Percentiles rank a stretch among this genome's conserved stretches.
Evolutionary conservation across 2,329 filamentous ascomycete genomes (phyloP).

Genomic region (Aspergillus jensenii): DNA sequence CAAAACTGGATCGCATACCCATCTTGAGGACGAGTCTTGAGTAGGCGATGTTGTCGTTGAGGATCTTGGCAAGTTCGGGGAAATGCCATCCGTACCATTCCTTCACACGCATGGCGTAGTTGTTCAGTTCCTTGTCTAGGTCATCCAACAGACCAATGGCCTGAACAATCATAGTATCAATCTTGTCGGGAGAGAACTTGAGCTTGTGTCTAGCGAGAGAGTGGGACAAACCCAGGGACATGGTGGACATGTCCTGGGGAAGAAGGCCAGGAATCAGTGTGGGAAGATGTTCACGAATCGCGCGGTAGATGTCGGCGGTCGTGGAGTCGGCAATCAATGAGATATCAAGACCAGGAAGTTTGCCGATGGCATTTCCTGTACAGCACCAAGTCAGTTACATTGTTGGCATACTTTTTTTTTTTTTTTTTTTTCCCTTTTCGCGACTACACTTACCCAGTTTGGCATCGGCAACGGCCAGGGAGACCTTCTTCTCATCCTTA

Average conservation of each 20-base stretch:
- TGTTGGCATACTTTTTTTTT: not conserved
- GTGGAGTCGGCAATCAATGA: slow-evolving; percentile 77
- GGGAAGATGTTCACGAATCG: slow-evolving; percentile 85
- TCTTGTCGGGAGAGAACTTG: slow-evolving; percentile 98
- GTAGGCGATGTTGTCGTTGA: slow-evolving; percentile 96
- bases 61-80: slow-evolving; percentile 93
- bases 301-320: slow-evolving; percentile 87
- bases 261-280: slow-evolving; percentile 87
- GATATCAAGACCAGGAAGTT: slow-evolving; percentile 84
- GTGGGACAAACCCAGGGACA: slow-evolving; percentile 94
- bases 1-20: slow-evolving; percentile 82
- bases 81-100: slow-evolving; percentile 99
- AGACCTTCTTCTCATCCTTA: slow-evolving; percentile 97
- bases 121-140: slow-evolving; percentile 97
- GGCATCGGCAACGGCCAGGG: slow-evolving; percentile 87
- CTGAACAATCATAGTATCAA: slow-evolving; percentile 99
- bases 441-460: slow-evolving; percentile 64
- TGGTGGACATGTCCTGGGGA: slow-evolving; percentile 84
- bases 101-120: slow-evolving; percentile 98
- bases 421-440: not conserved
- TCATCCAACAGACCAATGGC: slow-evolving; percentile 92
- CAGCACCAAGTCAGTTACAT: slow-evolving; percentile 16
- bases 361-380: slow-evolving; percentile 78
- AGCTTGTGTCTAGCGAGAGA: slow-evolving; percentile 96
- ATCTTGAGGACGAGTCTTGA: slow-evolving; percentile 82